Base-by-base conservation (phyloP, 495 filamentous ascomycete genomes). In the Aspergillus steynii region DNA sequence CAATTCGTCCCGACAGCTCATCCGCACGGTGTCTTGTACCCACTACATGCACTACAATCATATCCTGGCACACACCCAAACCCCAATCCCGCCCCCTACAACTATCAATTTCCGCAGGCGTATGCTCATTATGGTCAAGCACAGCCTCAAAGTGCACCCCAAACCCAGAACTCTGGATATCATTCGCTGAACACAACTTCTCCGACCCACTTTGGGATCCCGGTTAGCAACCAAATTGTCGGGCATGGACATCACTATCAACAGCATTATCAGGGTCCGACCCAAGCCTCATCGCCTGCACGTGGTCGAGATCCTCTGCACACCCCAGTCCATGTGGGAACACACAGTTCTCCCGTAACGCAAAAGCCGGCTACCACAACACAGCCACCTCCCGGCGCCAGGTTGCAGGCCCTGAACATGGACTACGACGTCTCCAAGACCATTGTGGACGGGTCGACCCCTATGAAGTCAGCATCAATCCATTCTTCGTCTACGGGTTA, bases 401-500 rank as follows among this genome's bases (percentile, higher is more conserved):
- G 53, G 54, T 63, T 64, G 53, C 55, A 55, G 12, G 27, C 28
- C 10, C 31, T 57, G 5, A 56, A 62, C 15, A 47, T 58, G 29
- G 66, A 68, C 27, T 78, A 78, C 47, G 77, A 80, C 52, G 73
- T 77, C 20, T 71, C 74, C 3, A 74, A 76, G 52, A 79, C 75
- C 1, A 80, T 80, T 52, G 77, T 80, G 46, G 77, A 80, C 51
- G 77, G 77, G 5, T 80, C 77, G 2, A 76, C 71, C 25, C 71
- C 71, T 10, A 69, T 71, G 67, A 73, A 62, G 58, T 53, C 64
- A 8, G 51, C 29, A 9, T 58, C 47, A 55, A 34, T 54, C 12
- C 65, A 61, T 51, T 51, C 56, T 49, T 63, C 42, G 27, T 55
- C 56, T 58, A 59, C 71, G 60, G 67, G 78, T 76, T 63, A 64